Base-by-base conservation (phyloP, 2,329 filamentous ascomycete genomes). In the Plectosphaerella sp. region DNA sequence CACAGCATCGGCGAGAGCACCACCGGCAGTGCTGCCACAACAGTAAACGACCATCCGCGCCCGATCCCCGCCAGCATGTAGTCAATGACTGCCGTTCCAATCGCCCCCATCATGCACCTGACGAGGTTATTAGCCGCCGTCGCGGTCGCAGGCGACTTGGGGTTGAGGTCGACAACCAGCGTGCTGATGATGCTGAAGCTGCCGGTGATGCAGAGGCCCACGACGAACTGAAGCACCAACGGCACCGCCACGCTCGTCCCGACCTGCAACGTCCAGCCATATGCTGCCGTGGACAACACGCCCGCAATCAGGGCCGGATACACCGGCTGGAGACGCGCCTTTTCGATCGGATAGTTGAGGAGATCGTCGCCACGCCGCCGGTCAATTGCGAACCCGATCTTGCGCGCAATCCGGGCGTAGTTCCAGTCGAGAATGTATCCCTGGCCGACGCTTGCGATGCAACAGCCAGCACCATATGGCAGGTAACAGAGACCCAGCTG, bases 351-450 rank as follows among this genome's bases (percentile, higher is more conserved):
- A 50, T 82, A 83, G 18, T 70, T 67, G 6, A 64, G 63, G 46
- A 81, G 66, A 57, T 82, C 73, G 54, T 77, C 73, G 18, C 77
- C 77, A 10, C 82, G 80, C 56, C 80, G 83, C 53, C 73, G 77
- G 55, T 81, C 79, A 57, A 90, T 79, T 2, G 73, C 70, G 52
- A 91, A 73, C 6, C 83, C 83, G 15, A 86, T 71, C 33, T 77
- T 75, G 47, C 72, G 75, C 1, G 88, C 87, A 46, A 84, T 78
- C 39, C 87, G 80, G 7, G 83, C 77, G 65, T 89, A 95, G 65
- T 91, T 91, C 75, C 81, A 84, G 66, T 83, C 79, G 47, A 80
- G 69, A 6, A 82, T 61, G 57, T 76, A 76, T 5, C 89, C 87
- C 55, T 82, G 79, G n/a, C 66, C 63, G 24, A 82, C 58, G 12